Conservation (phyloP, 768 basidiomycete species). For the Hemileccinum rubropunctum region DNA sequence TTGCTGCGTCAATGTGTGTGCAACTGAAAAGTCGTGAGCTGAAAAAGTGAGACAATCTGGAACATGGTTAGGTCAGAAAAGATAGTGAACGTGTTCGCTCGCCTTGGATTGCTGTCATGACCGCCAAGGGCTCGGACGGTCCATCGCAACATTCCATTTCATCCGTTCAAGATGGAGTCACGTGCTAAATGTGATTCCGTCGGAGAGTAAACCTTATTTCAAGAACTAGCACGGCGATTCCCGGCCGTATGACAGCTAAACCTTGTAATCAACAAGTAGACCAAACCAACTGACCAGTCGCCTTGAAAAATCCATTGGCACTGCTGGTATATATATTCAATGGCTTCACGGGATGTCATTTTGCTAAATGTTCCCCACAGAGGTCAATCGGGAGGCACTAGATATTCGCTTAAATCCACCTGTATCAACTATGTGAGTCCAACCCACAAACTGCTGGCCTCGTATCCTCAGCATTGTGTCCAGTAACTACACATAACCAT, state of each 20-base stretch:
- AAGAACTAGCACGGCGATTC: slow-evolving; percentile 27
- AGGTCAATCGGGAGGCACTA: slow-evolving; percentile 95
- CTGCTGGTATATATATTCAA: slow-evolving; percentile 51
- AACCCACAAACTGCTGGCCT: too few relatives aligned
- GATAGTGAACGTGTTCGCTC: not conserved
- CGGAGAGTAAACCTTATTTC: slow-evolving; percentile 29
- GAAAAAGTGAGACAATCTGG: slow-evolving; percentile 6
- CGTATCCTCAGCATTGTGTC: slow-evolving; percentile 1
- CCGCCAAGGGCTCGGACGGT: slow-evolving; percentile 50
- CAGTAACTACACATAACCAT: slow-evolving; percentile 49
- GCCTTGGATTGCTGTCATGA: slow-evolving; percentile 30
- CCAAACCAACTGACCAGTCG: slow-evolving; percentile 37
- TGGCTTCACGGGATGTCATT: not conserved
- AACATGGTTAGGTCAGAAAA: not conserved
- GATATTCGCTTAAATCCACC: slow-evolving; percentile 24
- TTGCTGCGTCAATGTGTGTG: not conserved
- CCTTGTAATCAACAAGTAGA: slow-evolving; percentile 18
- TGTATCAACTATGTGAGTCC: slow-evolving; percentile 29
- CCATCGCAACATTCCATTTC: slow-evolving; percentile 86
- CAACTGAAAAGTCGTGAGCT: slow-evolving; percentile 1
- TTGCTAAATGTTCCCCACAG: slow-evolving; percentile 35
- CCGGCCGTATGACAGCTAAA: slow-evolving; percentile 20
- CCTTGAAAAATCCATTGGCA: slow-evolving; percentile 98
- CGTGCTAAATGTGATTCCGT: slow-evolving; percentile 5
- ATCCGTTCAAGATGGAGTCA: slow-evolving; percentile 19